Evolutionary conservation across 495 filamentous ascomycete genomes (phyloP).

Genomic region (Penicillium desertorum): DNA sequence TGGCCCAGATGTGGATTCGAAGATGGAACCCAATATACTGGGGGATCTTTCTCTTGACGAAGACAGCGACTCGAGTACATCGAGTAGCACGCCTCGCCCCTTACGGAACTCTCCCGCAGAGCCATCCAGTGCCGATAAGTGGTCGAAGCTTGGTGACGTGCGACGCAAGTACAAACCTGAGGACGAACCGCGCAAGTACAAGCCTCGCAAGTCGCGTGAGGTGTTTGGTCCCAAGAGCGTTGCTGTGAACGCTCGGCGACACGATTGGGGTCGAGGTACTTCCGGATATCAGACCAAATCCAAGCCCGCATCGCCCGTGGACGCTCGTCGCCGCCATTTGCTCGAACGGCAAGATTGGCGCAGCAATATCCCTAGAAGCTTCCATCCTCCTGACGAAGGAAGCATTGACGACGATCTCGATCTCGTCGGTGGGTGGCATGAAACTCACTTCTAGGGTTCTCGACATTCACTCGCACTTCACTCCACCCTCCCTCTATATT

Average conservation of each 20-base stretch:
- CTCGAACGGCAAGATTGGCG: constrained; percentile 65
- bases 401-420: constrained; percentile 72
- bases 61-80: constrained; percentile 45
- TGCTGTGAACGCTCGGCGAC: constrained; percentile 45
- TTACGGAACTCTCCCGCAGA: constrained; percentile 55
- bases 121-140: constrained; percentile 71
- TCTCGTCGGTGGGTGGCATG: constrained; percentile 88
- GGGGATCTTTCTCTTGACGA: constrained; percentile 51
- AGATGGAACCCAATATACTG: constrained; percentile 31
- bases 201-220: constrained; percentile 53
- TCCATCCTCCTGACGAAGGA: constrained; percentile 45
- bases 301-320: constrained; percentile 48
- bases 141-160: constrained; percentile 79
- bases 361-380: constrained; percentile 39
- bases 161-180: constrained; percentile 53
- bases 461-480: constrained; percentile 9
- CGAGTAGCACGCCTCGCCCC: constrained; percentile 46
- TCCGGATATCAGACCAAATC: constrained; percentile 53
- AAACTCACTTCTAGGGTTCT: constrained; percentile 50
- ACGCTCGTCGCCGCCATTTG: constrained; percentile 40
- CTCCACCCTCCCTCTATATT: constrained; percentile 10
- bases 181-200: constrained; percentile 63
- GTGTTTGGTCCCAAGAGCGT: constrained; percentile 43
- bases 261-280: constrained; percentile 55
- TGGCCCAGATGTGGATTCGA: constrained; percentile 12